phyloP scores from a whole-genome alignment of 257 asterid genomes.

The Handroanthus guayacan region DNA sequence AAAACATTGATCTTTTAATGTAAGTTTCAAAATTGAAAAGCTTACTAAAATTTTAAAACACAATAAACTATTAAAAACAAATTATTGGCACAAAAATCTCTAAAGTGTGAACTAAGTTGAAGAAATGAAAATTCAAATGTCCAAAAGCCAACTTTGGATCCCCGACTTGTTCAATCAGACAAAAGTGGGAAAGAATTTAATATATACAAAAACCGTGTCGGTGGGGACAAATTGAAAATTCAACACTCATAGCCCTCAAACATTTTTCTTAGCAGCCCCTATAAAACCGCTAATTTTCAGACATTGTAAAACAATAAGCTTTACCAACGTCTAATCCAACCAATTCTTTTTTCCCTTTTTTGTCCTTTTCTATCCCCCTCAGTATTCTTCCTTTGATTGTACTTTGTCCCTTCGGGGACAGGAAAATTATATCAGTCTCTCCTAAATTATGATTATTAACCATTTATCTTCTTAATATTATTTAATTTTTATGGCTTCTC shows the following conservation, averaged over 20 bases:
- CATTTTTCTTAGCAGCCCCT: not conserved
- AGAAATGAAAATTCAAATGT: not conserved
- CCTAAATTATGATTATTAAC: no score
- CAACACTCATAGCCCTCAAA: constrained; percentile 12
- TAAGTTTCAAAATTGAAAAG: no score
- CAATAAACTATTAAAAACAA: not conserved
- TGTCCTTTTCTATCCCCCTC: not conserved
- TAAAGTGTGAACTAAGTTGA: constrained; percentile 6
- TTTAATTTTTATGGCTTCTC: no score
- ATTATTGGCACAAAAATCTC: not conserved
- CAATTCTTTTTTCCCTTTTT: not conserved
- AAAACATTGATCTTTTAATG: no score
- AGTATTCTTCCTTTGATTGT: not conserved
- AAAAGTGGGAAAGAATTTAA: not conserved
- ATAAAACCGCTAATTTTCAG: constrained; percentile 3
- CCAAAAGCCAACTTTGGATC: not conserved
- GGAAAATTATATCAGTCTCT: no score
- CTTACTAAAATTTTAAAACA: no score
- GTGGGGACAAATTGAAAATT: constrained; percentile 6
- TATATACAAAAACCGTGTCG: constrained; percentile 16
- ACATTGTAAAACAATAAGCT: not conserved
- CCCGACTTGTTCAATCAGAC: not conserved
- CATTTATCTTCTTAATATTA: no score
- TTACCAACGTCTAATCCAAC: not conserved
- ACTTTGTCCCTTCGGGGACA: not conserved